Conservation (phyloP, 2,329 filamentous ascomycete genomes). For the Talaromyces sp. region DNA sequence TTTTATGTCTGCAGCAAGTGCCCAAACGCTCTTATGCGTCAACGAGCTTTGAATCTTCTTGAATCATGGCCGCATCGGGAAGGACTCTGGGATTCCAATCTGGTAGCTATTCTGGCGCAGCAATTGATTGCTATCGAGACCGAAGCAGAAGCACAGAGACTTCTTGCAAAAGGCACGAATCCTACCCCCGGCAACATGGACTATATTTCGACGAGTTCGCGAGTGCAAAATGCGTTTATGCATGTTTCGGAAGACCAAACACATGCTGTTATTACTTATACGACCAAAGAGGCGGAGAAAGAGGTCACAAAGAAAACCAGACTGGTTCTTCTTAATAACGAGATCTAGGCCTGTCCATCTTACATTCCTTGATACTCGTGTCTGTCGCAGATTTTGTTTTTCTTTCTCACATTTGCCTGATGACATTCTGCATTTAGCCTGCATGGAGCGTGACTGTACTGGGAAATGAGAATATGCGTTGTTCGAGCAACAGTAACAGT, state of each 20-base stretch:
- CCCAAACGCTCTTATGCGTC: constrained; percentile 17
- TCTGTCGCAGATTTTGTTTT: no score
- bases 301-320: neutral
- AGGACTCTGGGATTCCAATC: constrained; percentile 29
- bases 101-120: constrained; percentile 22
- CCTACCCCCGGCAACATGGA: neutral
- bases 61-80: constrained; percentile 26
- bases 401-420: no score
- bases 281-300: neutral
- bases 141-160: constrained; percentile 1
- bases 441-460: no score
- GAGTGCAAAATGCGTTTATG: neutral
- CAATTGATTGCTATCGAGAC: constrained; percentile 20
- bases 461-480: no score
- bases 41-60: constrained; percentile 23
- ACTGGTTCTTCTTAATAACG: neutral
- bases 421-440: no score
- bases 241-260: neutral
- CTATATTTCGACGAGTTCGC: neutral
- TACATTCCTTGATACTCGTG: neutral
- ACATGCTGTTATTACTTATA: constrained; percentile 5
- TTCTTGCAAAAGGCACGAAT: neutral
- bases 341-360: neutral
- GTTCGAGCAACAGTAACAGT: no score
- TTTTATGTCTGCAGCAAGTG: constrained; percentile 28